phyloP scores from a whole-genome alignment of 208 protist genomes.

The Eutreptiella sp. region DNA sequence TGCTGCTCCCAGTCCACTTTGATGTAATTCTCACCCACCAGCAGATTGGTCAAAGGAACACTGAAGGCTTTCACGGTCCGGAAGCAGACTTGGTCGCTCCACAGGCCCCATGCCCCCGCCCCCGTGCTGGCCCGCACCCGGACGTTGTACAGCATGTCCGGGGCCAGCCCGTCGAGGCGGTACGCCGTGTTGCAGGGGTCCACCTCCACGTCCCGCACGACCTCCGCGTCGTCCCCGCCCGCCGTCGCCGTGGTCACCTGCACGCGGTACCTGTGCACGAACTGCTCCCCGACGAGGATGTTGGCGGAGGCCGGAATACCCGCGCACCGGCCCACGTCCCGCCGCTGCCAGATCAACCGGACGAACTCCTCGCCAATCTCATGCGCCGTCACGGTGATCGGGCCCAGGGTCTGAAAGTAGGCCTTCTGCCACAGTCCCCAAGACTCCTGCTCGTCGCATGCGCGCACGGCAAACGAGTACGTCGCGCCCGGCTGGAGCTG shows the following conservation, averaged over 20 bases:
- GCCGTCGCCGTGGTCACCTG: no score
- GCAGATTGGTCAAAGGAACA: conserved; percentile 71
- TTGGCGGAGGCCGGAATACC: conserved; percentile 2
- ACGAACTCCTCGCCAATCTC: conserved; percentile 84
- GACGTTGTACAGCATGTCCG: conserved; percentile 70
- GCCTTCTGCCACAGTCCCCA: conserved; percentile 72
- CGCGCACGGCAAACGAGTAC: conserved; percentile 72
- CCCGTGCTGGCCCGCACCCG: conserved; percentile 72
- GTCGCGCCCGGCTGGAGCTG: conserved; percentile 64
- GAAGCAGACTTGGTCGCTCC: conserved; percentile 69
- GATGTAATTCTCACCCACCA: conserved; percentile 84
- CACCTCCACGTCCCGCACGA: no score
- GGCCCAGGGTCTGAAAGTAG: conserved; percentile 62
- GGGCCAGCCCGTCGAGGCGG: conserved; percentile 61
- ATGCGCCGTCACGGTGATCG: conserved; percentile 60
- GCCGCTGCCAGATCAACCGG: conserved; percentile 72
- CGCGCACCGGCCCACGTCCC: no score
- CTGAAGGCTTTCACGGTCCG: conserved; percentile 72
- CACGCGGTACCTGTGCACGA: conserved; percentile 8
- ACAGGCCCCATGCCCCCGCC: conserved; percentile 72
- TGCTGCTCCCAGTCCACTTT: conserved; percentile 67
- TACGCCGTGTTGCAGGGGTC: conserved; percentile 68
- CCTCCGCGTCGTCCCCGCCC: no score
- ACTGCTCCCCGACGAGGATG: neutral
- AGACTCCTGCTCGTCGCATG: conserved; percentile 65